These are phyloP conservation scores for Hypomyces perniciosus DNA, from an alignment of 2,329 filamentous ascomycete species.

Conservation along the genomic window DNA sequence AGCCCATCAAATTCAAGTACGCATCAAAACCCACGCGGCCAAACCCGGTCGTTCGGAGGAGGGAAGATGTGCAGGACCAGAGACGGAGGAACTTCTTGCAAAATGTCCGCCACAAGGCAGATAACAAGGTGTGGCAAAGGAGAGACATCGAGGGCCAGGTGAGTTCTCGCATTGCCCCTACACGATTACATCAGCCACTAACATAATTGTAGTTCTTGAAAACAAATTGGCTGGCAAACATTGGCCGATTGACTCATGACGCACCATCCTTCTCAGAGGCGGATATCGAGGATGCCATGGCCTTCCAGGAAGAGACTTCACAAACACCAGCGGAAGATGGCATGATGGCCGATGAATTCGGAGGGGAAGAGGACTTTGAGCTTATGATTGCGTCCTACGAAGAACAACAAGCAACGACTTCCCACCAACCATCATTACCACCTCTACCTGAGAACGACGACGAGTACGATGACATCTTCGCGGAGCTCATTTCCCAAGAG, in stretches of 20 bases:
- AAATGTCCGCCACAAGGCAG: conserved; percentile 54
- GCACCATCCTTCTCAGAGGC: conserved; percentile 39
- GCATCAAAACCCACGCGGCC: conserved; percentile 51
- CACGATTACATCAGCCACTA: background rate
- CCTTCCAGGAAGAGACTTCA: conserved; percentile 25
- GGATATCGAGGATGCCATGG: conserved; percentile 46
- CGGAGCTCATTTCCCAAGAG: conserved; percentile 31
- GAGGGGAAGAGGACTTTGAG: conserved; percentile 53
- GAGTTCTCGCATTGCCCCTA: conserved; percentile 1
- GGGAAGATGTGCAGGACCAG: conserved; percentile 57
- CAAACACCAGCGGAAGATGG: conserved; percentile 32
- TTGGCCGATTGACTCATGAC: conserved; percentile 28
- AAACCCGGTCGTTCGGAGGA: conserved; percentile 56
- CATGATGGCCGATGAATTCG: conserved; percentile 44
- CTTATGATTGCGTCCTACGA: conserved; percentile 47
- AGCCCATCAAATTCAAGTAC: conserved; percentile 41
- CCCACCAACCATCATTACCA: conserved; percentile 27
- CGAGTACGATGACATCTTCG: conserved; percentile 58
- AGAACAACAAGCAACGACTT: conserved; percentile 19
- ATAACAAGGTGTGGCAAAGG: conserved; percentile 54
- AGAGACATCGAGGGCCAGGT: conserved; percentile 56
- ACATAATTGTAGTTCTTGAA: conserved; percentile 27
- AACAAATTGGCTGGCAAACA: conserved; percentile 28
- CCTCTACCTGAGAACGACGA: conserved; percentile 41
- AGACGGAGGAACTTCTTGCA: conserved; percentile 64